Conservation (phyloP, 768 basidiomycete genomes). For the Suillus decipiens region DNA sequence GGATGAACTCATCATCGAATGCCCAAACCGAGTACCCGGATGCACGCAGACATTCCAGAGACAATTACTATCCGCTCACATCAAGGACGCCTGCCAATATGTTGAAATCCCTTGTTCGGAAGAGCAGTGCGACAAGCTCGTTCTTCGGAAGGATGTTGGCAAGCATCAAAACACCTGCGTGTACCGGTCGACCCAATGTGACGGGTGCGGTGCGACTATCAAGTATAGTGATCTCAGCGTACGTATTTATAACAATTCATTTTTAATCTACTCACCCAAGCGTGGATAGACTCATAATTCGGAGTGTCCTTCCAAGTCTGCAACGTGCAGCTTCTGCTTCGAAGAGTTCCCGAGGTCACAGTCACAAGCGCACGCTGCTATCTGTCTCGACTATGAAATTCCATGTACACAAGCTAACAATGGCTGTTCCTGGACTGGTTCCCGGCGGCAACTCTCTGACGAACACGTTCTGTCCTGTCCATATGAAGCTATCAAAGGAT, state of each 20-base stretch:
- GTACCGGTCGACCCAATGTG: slow-evolving; percentile 40
- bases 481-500: slow-evolving; percentile 63
- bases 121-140: slow-evolving; percentile 43
- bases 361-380: slow-evolving; percentile 34
- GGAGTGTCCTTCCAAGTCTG: slow-evolving; percentile 39
- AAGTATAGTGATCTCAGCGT: slow-evolving; percentile 41
- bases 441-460: slow-evolving; percentile 35
- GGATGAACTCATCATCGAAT: slow-evolving; percentile 78
- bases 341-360: slow-evolving; percentile 37
- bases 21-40: slow-evolving; percentile 58
- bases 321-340: slow-evolving; percentile 44
- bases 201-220: slow-evolving; percentile 38
- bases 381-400: slow-evolving; percentile 42
- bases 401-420: slow-evolving; percentile 47
- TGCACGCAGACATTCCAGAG: slow-evolving; percentile 68
- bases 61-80: slow-evolving; percentile 62
- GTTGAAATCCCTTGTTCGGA: slow-evolving; percentile 53
- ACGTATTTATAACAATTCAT: slow-evolving; percentile 19
- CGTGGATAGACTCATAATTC: slow-evolving; percentile 38
- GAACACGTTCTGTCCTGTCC: slow-evolving; percentile 48
- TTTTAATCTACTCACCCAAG: slow-evolving; percentile 10
- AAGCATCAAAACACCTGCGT: slow-evolving; percentile 42
- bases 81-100: slow-evolving; percentile 62
- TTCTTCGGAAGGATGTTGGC: slow-evolving; percentile 49
- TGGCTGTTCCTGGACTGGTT: slow-evolving; percentile 59